phyloP scores from a whole-genome alignment of 1,284 basidiomycete species.

The Amylostereum areolatum region DNA sequence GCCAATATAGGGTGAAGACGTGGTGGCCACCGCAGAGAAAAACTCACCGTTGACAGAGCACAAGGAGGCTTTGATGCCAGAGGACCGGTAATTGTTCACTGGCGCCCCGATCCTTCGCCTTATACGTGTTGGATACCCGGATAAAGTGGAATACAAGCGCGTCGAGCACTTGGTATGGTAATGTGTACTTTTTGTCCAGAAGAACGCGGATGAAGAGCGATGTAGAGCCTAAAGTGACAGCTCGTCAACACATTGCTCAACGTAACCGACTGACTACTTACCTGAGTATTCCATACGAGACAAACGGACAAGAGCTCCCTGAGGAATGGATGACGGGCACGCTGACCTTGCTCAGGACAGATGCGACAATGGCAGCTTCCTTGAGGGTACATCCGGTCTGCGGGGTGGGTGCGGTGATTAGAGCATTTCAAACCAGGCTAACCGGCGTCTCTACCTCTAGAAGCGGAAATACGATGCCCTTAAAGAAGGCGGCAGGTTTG shows the following conservation, averaged over 20 bases:
- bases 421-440: neutral
- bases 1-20: neutral
- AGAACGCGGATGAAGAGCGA: conserved; percentile 97
- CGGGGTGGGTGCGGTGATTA: conserved; percentile 6
- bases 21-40: conserved; percentile 1
- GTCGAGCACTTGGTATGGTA: conserved; percentile 98
- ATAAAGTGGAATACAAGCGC: conserved; percentile 98
- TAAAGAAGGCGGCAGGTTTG: conserved; percentile 98
- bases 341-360: conserved; percentile 87
- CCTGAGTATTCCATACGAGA: conserved; percentile 97
- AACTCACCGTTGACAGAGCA: conserved; percentile 87
- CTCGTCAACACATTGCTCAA: neutral
- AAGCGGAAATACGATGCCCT: conserved; percentile 95
- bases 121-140: conserved; percentile 87
- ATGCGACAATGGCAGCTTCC: conserved; percentile 93
- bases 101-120: conserved; percentile 58
- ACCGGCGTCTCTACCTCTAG: conserved; percentile 62
- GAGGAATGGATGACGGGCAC: conserved; percentile 96
- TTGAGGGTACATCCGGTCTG: conserved; percentile 83
- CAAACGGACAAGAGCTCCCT: conserved; percentile 87
- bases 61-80: conserved; percentile 96
- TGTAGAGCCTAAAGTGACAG: conserved; percentile 63
- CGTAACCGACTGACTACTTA: conserved; percentile 19
- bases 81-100: conserved; percentile 85
- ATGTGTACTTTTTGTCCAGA: conserved; percentile 96